Evolutionary conservation across 164 flowering plant species (phyloP), one percentile per base, ranked within the genome.

Genomic region (Warburgia ugandensis): DNA sequence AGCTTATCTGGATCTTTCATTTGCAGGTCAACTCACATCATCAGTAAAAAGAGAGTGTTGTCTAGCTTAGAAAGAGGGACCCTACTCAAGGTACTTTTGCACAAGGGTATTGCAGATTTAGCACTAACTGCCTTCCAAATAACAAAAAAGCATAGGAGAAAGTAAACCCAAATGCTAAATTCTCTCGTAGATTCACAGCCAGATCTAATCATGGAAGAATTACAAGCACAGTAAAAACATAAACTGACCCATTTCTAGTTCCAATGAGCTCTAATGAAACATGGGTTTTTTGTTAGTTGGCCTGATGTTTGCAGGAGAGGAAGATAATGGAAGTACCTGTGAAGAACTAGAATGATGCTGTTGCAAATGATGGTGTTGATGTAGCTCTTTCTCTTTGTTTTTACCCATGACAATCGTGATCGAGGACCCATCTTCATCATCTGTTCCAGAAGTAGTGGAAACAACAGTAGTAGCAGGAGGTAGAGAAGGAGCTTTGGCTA

Each of bases 321-420:
- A 73, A 50, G 73, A 70, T 76, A 83, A 45, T 45, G 95, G 90
- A 22, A 80, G 74, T 52, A 86, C 83, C 81, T 80, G 82, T 37
- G 81, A 70, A 54, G 80, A 65, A 48, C 64, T 64, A 47, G 86
- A 68, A 48, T 58, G 70, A 8, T 31, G 58, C 45, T 33, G 23
- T n/a, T n/a, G n/a, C n/a, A n/a, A n/a, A n/a, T n/a, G n/a, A n/a
- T n/a, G n/a, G n/a, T n/a, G n/a, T n/a, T n/a, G n/a, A n/a, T n/a
- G n/a, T n/a, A n/a, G n/a, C 32, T 63, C 68, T 22, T 29, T 71
- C 39, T 67, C 77, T 58, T 65, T 68, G 59, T 51, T 70, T 50
- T 67, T 74, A 19, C 50, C 72, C 44, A 67, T 74, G 49, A 69
- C 25, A 22, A 81, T 45, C 28, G 63, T 60, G 31, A 79, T 33